phyloP scores from a whole-genome alignment of 1,284 basidiomycete genomes.

The Heterobasidion parviporum region DNA sequence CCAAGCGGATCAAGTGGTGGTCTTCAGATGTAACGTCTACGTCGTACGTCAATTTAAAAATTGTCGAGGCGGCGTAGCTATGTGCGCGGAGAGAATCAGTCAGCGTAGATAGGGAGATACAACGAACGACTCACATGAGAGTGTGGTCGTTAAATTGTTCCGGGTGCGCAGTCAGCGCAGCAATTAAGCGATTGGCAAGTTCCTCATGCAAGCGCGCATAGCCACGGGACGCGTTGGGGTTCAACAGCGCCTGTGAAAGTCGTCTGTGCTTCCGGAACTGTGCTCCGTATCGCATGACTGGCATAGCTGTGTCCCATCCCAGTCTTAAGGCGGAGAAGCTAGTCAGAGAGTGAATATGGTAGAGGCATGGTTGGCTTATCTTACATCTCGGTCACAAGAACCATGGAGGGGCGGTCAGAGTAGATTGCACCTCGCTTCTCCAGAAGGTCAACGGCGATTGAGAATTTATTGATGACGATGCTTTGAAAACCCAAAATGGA shows the following conservation, averaged over 20 bases:
- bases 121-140: not conserved
- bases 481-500: constrained; percentile 8
- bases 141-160: not conserved
- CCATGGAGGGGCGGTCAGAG: constrained; percentile 9
- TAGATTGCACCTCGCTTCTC: constrained; percentile 11
- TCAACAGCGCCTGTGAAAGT: not conserved
- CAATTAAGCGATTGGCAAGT: not conserved
- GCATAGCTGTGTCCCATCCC: constrained; percentile 1
- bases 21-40: not conserved
- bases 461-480: constrained; percentile 9
- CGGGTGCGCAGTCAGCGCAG: not conserved
- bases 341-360: not conserved
- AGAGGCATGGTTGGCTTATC: not conserved
- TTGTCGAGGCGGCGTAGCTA: constrained; percentile 1
- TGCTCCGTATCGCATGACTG: not conserved
- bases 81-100: not conserved
- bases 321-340: not conserved
- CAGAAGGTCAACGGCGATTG: constrained; percentile 11
- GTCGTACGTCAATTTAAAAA: not conserved
- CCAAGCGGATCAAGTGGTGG: not conserved
- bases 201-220: not conserved
- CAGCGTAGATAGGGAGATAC: not conserved
- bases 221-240: not conserved
- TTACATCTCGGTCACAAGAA: not conserved
- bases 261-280: not conserved